These are phyloP conservation scores for Ricinus communis DNA, from an alignment of 345 rosid genomes.

Conservation along the genomic window DNA sequence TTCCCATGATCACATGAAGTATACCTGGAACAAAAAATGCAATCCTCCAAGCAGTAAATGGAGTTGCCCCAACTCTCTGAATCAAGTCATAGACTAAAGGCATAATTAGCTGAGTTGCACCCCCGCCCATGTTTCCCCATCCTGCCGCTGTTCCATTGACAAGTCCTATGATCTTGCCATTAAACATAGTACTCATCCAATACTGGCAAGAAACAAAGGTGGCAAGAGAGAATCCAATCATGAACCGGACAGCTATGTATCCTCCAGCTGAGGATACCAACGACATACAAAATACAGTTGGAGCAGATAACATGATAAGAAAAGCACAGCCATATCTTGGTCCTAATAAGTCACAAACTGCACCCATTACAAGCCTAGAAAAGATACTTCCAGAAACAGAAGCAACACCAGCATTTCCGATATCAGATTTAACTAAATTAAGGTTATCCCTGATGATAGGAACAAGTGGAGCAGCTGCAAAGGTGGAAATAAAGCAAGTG, in stretches of 20 bases:
- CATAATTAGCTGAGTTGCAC: conserved; percentile 84
- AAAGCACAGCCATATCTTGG: conserved; percentile 90
- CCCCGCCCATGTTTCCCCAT: conserved; percentile 97
- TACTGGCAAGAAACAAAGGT: conserved; percentile 91
- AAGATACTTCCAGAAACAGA: conserved; percentile 89
- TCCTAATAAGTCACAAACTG: conserved; percentile 72
- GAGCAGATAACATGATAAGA: conserved; percentile 80
- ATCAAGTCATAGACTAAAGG: conserved; percentile 73
- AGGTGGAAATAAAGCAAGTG: conserved; percentile 84
- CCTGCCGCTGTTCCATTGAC: conserved; percentile 94
- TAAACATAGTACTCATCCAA: conserved; percentile 98
- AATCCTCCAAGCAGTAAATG: conserved; percentile 90
- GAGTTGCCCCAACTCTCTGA: conserved; percentile 49
- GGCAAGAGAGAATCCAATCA: conserved; percentile 92
- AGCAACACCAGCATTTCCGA: conserved; percentile 87
- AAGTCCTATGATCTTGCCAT: conserved; percentile 73
- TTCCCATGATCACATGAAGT: conserved; percentile 66
- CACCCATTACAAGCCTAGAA: conserved; percentile 92
- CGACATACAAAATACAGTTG: conserved; percentile 85
- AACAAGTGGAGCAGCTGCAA: conserved; percentile 89
- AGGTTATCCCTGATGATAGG: conserved; percentile 90
- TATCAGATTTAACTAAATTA: conserved; percentile 57
- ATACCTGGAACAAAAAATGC: conserved; percentile 83
- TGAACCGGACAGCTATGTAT: conserved; percentile 67
- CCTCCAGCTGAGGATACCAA: conserved; percentile 61